Conservation (phyloP, 2,329 filamentous ascomycete species). For the Thielaviopsis musarum region DNA sequence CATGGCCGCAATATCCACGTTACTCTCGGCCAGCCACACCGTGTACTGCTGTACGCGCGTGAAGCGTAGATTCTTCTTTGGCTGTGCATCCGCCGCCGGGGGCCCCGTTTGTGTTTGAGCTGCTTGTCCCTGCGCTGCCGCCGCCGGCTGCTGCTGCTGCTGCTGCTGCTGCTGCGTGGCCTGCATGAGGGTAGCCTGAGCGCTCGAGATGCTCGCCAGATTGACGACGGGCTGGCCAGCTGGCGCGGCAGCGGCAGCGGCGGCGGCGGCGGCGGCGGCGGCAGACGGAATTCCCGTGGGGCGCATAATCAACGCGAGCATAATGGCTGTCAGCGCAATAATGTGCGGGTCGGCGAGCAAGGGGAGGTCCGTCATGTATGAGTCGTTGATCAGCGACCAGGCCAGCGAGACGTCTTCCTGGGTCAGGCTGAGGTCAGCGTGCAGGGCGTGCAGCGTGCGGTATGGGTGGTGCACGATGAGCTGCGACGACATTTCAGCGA, state of each 20-base stretch:
- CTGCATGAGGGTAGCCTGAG: no score
- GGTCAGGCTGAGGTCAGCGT: conserved; percentile 51
- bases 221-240: no score
- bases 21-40: conserved; percentile 72
- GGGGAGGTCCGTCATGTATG: conserved; percentile 82
- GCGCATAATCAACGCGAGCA: conserved; percentile 68
- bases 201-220: no score
- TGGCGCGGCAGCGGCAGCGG: no score
- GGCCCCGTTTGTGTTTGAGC: no score
- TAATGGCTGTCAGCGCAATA: conserved; percentile 71
- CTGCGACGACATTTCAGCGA: conserved; percentile 79
- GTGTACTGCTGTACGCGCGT: conserved; percentile 44
- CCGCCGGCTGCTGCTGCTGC: no score
- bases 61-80: conserved; percentile 9
- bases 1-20: conserved; percentile 66
- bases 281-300: conserved; percentile 23
- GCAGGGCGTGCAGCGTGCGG: conserved; percentile 57
- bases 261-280: conserved; percentile 11
- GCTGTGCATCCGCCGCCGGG: not conserved
- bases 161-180: no score
- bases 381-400: conserved; percentile 76
- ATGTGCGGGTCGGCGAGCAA: conserved; percentile 73
- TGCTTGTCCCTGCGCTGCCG: no score
- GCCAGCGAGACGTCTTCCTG: conserved; percentile 64
- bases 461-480: conserved; percentile 87